Evolutionary conservation across 2,329 filamentous ascomycete genomes (phyloP).

Genomic region (Arthrobotrys iridis): DNA sequence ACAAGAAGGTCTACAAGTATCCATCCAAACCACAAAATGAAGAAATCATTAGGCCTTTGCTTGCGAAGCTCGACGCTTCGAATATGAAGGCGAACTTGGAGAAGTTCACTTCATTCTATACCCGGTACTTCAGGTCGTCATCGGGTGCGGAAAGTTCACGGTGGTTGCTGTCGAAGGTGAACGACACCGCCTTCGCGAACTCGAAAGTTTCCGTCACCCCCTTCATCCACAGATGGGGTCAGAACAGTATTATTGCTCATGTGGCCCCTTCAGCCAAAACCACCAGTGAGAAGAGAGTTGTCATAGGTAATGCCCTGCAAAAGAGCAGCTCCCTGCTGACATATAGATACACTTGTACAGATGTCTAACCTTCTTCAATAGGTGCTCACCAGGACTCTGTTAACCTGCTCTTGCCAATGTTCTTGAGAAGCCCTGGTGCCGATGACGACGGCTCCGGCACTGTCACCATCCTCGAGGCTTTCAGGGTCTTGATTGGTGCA

Average conservation of each 20-base stretch:
- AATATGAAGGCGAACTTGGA: conserved; percentile 82
- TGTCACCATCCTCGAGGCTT: conserved; percentile 91
- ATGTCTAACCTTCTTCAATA: conserved; percentile 61
- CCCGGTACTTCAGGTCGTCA: conserved; percentile 72
- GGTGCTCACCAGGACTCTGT: conserved; percentile 96
- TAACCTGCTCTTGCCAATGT: conserved; percentile 86
- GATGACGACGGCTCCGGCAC: conserved; percentile 94
- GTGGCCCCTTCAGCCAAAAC: conserved; percentile 68
- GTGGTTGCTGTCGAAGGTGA: conserved; percentile 83
- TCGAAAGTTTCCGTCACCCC: conserved; percentile 61
- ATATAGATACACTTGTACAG: neutral
- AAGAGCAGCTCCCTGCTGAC: neutral
- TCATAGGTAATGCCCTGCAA: conserved; percentile 11
- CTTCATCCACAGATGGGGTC: conserved; percentile 86
- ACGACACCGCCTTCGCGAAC: conserved; percentile 72
- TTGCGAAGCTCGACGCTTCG: conserved; percentile 75
- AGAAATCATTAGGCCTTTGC: conserved; percentile 73
- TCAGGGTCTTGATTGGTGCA: conserved; percentile 78
- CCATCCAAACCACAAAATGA: conserved; percentile 74
- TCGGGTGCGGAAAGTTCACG: conserved; percentile 84
- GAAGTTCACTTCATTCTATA: conserved; percentile 80
- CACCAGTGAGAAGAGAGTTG: conserved; percentile 32
- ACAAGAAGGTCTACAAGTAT: conserved; percentile 68
- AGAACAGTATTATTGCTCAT: conserved; percentile 88
- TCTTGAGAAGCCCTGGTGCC: conserved; percentile 87